Evolutionary conservation across 371 early-diverging fungal genomes (phyloP).

Genomic region (Rhizoclosmatium hyalinum): DNA sequence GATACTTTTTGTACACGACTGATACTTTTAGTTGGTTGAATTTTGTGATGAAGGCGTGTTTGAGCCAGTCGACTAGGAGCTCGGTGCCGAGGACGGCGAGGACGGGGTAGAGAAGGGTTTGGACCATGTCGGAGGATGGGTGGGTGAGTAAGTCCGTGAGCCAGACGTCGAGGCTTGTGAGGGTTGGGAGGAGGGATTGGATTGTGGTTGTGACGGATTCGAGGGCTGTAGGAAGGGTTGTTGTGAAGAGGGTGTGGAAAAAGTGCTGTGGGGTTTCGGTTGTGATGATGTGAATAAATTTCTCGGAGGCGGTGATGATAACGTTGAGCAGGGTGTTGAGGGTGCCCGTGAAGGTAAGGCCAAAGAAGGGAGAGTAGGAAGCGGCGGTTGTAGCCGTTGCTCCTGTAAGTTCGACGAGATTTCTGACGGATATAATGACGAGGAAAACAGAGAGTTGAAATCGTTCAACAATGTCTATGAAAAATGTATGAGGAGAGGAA

Average conservation of each 20-base stretch:
- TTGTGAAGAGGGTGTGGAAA: background rate
- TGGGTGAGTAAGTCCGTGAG: background rate
- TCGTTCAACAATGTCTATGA: constrained; percentile 92
- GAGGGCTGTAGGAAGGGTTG: background rate
- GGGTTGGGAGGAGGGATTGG: background rate
- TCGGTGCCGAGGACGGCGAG: constrained; percentile 87
- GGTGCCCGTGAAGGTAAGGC: background rate
- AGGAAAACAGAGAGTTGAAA: constrained; percentile 90
- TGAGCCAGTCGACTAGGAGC: constrained; percentile 95
- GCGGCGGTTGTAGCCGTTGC: constrained; percentile 48
- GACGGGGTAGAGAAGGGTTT: constrained; percentile 74
- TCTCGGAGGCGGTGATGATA: constrained; percentile 24
- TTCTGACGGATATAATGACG: constrained; percentile 85
- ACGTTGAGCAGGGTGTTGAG: background rate
- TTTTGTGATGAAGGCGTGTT: constrained; percentile 97
- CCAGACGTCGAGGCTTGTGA: background rate
- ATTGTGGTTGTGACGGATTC: background rate
- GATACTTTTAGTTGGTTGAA: constrained; percentile 90
- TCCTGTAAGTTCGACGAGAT: constrained; percentile 85
- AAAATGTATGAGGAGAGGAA: background rate
- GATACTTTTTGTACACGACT: constrained; percentile 82
- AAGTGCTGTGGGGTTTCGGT: constrained; percentile 3
- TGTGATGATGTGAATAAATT: constrained; percentile 19
- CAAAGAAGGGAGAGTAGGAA: constrained; percentile 29
- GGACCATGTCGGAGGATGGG: background rate